Evolutionary conservation across 1,284 basidiomycete species (phyloP).

Genomic region (Mrakiaceae sp.): DNA sequence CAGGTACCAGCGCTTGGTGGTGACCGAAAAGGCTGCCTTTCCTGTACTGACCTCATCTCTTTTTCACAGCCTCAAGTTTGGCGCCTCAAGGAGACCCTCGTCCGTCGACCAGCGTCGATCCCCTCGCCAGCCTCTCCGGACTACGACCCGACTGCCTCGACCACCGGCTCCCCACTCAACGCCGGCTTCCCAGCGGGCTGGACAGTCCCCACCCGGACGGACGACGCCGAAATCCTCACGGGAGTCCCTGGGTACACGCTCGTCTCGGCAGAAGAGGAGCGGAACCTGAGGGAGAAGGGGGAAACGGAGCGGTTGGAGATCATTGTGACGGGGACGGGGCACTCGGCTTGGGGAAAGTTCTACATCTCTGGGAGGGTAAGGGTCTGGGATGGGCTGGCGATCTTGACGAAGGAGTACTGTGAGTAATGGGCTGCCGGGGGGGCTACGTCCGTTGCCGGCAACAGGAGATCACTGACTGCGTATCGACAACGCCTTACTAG

Average conservation of each 20-base stretch:
- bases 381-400: conserved; percentile 42
- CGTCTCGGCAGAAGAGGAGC: conserved; percentile 26
- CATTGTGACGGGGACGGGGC: conserved; percentile 39
- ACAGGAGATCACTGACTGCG: conserved; percentile 24
- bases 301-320: conserved; percentile 33
- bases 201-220: conserved; percentile 25
- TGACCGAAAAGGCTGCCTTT: background rate
- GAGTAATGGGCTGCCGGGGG: background rate
- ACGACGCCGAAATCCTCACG: conserved; percentile 13
- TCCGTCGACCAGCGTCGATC: conserved; percentile 19
- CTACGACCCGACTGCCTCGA: conserved; percentile 6
- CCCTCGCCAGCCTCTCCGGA: conserved; percentile 7
- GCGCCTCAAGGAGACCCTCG: conserved; percentile 40
- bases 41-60: background rate
- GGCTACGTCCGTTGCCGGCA: too few relatives aligned
- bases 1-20: background rate
- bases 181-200: conserved; percentile 30
- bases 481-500: background rate
- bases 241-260: conserved; percentile 28
- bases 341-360: conserved; percentile 40
- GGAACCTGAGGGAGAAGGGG: conserved; percentile 20
- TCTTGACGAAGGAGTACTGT: conserved; percentile 40
- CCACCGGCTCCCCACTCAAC: conserved; percentile 27
- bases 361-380: conserved; percentile 39
- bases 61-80: conserved; percentile 43